Evolutionary conservation across 768 basidiomycete genomes (phyloP), one percentile per base, ranked within the genome.

Genomic region (Mycena pura): DNA sequence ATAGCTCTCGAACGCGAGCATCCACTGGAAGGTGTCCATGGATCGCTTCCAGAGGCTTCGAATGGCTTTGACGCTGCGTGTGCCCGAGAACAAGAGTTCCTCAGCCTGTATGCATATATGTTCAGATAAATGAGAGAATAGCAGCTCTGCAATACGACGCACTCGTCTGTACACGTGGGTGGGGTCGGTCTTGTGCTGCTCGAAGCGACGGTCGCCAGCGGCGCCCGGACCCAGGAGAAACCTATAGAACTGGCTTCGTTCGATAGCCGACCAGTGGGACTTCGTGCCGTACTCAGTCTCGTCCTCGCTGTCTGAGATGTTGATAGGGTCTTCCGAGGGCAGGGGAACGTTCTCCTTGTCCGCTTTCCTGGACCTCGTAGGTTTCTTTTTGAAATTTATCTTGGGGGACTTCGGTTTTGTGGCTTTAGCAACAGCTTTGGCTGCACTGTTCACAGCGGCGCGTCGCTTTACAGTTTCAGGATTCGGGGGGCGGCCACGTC

Each of bases 141-240:
- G 40, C 9, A 21, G n/a, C n/a, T n/a, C n/a, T n/a, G 19, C 19
- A 21, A 24, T 1, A 28, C 6, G 28, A 40, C 44, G 17, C 45
- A 60, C 59, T 44, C 21, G n/a, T 10, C 48, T 45, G 21, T 53
- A 60, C 0, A 60, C 51, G 34, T 47, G 50, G 0, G 7, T 14
- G 2, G 51, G 59, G 27, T 53, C 53, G 15, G 29, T 60, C 17
- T 60, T 60, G 28, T 47, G 59, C 38, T 60, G 59, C 9, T 52
- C 59, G 13, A 60, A 60, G 1, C 59, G 43, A 8, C 47, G n/a
- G 17, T 60, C 28, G 5, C 36, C 44, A 3, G 28, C 44, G n/a
- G 10, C 41, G 14, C 39, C 43, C 1, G 8, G 11, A 4, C 25
- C 51, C 2, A 60, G 36, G 11, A 53, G 2, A 2, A 27, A 60